phyloP scores from a whole-genome alignment of 352 stramenopile species.

The Pilasporangium apinafurcum region DNA sequence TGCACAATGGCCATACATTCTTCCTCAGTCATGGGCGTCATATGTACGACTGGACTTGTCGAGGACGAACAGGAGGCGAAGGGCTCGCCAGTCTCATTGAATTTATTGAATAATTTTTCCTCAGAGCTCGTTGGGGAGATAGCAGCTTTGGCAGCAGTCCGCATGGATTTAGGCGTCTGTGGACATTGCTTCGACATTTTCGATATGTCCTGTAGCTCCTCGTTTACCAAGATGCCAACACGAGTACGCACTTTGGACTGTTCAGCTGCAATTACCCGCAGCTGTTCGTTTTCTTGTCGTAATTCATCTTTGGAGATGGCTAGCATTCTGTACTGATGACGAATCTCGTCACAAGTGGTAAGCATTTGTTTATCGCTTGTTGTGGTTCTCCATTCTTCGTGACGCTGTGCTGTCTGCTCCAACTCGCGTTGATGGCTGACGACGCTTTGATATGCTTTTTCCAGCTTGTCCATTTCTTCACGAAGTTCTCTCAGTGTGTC shows the following conservation, averaged over 20 bases:
- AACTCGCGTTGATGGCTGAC: constrained; percentile 12
- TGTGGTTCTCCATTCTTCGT: constrained; percentile 1
- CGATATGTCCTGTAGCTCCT: constrained; percentile 45
- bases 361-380: constrained; percentile 4
- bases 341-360: constrained; percentile 26
- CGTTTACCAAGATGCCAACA: constrained; percentile 45
- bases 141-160: too few species aligned
- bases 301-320: constrained; percentile 48
- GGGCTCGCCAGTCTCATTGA: neutral
- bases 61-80: neutral
- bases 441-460: constrained; percentile 35
- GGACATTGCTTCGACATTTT: constrained; percentile 1
- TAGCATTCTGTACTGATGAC: constrained; percentile 39
- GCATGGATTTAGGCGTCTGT: too few species aligned
- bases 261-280: constrained; percentile 41
- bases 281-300: constrained; percentile 47
- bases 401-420: constrained; percentile 6
- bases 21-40: constrained; percentile 25
- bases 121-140: too few species aligned
- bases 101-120: constrained; percentile 8
- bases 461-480: constrained; percentile 33
- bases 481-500: constrained; percentile 57
- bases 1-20: constrained; percentile 40
- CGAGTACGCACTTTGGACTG: constrained; percentile 48
- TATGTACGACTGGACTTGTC: constrained; percentile 4